Base-by-base conservation (phyloP, 139 green algal species). In the Coelastrella sp. region DNA sequence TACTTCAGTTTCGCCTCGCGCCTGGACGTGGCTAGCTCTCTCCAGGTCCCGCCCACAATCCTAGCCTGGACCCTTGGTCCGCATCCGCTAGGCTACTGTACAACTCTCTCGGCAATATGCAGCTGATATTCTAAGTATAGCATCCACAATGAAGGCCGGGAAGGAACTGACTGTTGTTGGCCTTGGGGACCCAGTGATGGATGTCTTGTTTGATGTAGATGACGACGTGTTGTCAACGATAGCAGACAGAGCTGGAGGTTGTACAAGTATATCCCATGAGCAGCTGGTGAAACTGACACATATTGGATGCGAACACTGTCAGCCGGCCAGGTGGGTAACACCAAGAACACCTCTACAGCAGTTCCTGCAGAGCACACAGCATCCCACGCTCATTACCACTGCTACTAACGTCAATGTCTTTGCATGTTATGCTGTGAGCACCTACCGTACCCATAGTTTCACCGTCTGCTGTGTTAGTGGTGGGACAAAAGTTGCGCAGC, bases 161-260 rank as follows among this genome's bases (percentile, higher is more conserved):
- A 88, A 79, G 8, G 35, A 57, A 25, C 57, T 58, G 24, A 35
- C 27, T 6, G 90, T 94, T 19, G 61, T 93, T 15, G 90, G 87
- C 25, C 82, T 94, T 7, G 92, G 92, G 6, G 92, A 95, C 72
- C 92, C 92, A 22, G 93, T 96, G 14, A 94, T 94, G 87, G 95
- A 96, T 84, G 79, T 96, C 0, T n/a, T 96, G 3, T 90, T 92
- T 7, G 27, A 85, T 9, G 93, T 96, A 7, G 22, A 57, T 7
- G 49, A 78, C 24, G 92, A 94, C 20, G 91, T 88, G 78, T 91
- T 97, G 15, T 58, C 65, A 4, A 92, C 25, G 0, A 81, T 96
- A 6, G 85, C 81, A 35, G 35, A 81, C 0, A 91, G 95, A 75
- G 82, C 85, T 12, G 95, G 95, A 17, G 95, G 95, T 11, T 95